A percentile compares a stretch with the other conserved stretches of the same genome.
phyloP scores from a whole-genome alignment of 805 yeast species.

The Metschnikowia lochheadii region DNA sequence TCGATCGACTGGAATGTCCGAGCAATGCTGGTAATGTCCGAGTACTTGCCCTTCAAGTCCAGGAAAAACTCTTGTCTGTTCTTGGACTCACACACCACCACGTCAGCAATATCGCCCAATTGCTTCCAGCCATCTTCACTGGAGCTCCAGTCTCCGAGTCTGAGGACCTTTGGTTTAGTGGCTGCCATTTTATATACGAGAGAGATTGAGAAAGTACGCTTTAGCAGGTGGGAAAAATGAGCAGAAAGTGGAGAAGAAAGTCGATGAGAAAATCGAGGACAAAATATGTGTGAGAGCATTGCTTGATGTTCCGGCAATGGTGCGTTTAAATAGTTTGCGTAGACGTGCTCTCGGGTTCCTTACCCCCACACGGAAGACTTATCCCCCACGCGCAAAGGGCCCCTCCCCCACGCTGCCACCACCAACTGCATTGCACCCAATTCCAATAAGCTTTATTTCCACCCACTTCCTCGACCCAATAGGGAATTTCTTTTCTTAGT shows the following conservation, averaged over 20 bases:
- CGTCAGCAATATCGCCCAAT: slow-evolving; percentile 26
- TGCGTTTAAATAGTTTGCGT: slow-evolving; percentile 3
- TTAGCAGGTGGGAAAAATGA: background rate
- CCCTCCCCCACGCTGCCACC: slow-evolving; percentile 4
- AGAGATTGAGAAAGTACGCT: background rate
- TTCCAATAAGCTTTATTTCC: no score
- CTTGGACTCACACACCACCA: slow-evolving; percentile 32
- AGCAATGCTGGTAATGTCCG: slow-evolving; percentile 38
- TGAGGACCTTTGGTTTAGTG: slow-evolving; percentile 16
- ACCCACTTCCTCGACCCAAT: no score
- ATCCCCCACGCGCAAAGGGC: slow-evolving; percentile 7
- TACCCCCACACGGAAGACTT: slow-evolving; percentile 1
- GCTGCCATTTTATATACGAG: slow-evolving; percentile 6
- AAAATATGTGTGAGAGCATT: background rate
- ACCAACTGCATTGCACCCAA: background rate
- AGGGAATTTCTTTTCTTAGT: no score
- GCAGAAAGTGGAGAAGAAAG: no score
- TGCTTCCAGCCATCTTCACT: slow-evolving; percentile 13
- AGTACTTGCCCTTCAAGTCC: slow-evolving; percentile 43
- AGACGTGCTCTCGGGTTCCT: background rate
- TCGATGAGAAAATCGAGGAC: no score
- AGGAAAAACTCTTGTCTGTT: slow-evolving; percentile 37
- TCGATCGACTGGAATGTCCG: slow-evolving; percentile 52
- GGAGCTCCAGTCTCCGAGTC: slow-evolving; percentile 16
- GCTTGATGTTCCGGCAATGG: background rate